Percentiles rank a stretch among this genome's conserved stretches.
phyloP scores from a whole-genome alignment of 768 basidiomycete species.

The Russula foetens region DNA sequence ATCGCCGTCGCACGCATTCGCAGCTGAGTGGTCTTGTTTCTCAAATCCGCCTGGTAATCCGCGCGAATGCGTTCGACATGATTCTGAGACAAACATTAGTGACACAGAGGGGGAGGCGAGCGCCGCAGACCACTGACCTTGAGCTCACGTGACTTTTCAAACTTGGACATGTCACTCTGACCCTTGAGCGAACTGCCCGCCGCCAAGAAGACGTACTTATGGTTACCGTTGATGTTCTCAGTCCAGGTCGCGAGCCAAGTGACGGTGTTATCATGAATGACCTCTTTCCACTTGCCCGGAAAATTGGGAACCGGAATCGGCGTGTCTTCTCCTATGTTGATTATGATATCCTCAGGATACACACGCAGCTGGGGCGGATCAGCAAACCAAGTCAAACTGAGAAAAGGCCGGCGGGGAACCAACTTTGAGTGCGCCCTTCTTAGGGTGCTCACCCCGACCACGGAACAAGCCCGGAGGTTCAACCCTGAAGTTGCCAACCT shows the following conservation, averaged over 20 bases:
- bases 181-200: conserved; percentile 97
- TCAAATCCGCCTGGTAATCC: conserved; percentile 81
- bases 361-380: conserved; percentile 58
- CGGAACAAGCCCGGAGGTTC: conserved; percentile 98
- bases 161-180: no score
- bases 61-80: conserved; percentile 87
- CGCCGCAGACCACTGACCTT: no score
- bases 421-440: conserved; percentile 93
- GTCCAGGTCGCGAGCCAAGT: conserved; percentile 99
- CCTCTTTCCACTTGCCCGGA: conserved; percentile 83
- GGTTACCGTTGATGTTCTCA: conserved; percentile 92
- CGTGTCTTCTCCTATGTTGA: conserved; percentile 81
- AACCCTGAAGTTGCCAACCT: conserved; percentile 93
- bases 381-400: neutral
- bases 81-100: conserved; percentile 39
- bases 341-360: conserved; percentile 87
- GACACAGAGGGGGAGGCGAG: neutral
- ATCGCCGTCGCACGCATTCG: conserved; percentile 98
- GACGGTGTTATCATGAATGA: conserved; percentile 90
- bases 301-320: conserved; percentile 82
- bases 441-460: conserved; percentile 97
- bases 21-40: conserved; percentile 86
- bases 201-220: conserved; percentile 97
- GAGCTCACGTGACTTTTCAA: no score
- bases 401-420: neutral